phyloP scores from a whole-genome alignment of 257 asterid genomes.

The Solanum virginianum region DNA sequence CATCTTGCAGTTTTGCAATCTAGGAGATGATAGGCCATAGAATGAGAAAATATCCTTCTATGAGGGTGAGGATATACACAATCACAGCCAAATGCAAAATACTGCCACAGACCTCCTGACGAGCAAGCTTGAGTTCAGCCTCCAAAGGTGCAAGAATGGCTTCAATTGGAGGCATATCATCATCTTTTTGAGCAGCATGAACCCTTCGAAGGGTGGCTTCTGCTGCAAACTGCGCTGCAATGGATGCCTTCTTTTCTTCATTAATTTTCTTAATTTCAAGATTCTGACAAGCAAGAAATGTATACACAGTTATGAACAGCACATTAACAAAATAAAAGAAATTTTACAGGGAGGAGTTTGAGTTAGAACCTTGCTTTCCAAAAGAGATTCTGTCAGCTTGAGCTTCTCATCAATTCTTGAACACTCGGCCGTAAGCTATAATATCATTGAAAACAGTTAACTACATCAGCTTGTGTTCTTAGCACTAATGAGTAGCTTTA shows the following conservation, averaged over 20 bases:
- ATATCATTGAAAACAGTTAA: not conserved
- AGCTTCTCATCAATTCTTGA: conserved; percentile 78
- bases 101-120: conserved; percentile 66
- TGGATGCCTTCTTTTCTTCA: conserved; percentile 94
- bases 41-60: not conserved
- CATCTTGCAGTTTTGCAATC: conserved; percentile 96
- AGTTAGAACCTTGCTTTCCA: conserved; percentile 73
- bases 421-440: conserved; percentile 76
- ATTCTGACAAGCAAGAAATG: conserved; percentile 37
- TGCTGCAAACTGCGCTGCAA: conserved; percentile 99
- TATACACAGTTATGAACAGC: not conserved
- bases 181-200: conserved; percentile 94
- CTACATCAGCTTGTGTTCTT: not conserved
- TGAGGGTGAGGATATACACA: not conserved
- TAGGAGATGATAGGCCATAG: conserved; percentile 14
- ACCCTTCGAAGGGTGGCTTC: conserved; percentile 98
- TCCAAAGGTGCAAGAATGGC: conserved; percentile 95
- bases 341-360: not conserved
- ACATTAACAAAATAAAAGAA: not conserved
- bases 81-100: not conserved
- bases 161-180: conserved; percentile 99
- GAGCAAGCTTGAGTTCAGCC: conserved; percentile 94
- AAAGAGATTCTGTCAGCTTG: conserved; percentile 75
- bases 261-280: conserved; percentile 92
- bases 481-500: not conserved